Evolutionary conservation across 352 stramenopile species (phyloP).

Genomic region (Globisporangium paroecandrum): DNA sequence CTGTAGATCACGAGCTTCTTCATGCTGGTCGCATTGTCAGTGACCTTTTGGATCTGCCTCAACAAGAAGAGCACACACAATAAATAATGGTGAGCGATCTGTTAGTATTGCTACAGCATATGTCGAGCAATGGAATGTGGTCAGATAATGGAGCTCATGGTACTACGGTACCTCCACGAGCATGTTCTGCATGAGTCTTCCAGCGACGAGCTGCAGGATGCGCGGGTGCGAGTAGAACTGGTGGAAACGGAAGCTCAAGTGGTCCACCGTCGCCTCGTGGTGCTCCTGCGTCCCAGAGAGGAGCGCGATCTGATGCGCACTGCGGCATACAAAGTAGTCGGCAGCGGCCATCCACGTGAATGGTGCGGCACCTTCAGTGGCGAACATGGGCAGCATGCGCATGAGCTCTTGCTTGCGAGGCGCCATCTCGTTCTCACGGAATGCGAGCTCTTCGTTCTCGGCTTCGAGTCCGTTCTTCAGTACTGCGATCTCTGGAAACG

Average conservation of each 20-base stretch:
- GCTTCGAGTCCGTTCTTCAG: conserved; percentile 50
- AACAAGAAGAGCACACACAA: background rate
- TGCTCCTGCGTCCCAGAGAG: conserved; percentile 53
- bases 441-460: conserved; percentile 44
- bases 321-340: conserved; percentile 79
- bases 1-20: conserved; percentile 77
- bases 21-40: conserved; percentile 27
- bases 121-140: background rate
- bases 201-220: conserved; percentile 66
- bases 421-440: conserved; percentile 52
- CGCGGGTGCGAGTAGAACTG: conserved; percentile 74
- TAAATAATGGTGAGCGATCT: background rate
- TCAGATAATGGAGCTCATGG: background rate
- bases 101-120: background rate
- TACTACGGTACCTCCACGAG: conserved; percentile 35
- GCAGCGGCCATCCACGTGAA: conserved; percentile 71
- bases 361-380: conserved; percentile 16
- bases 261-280: conserved; percentile 30
- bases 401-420: conserved; percentile 50
- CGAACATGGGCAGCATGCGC: conserved; percentile 50
- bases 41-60: conserved; percentile 38
- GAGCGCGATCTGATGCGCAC: conserved; percentile 43
- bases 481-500: conserved; percentile 58
- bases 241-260: conserved; percentile 75
- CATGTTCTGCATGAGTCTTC: conserved; percentile 57